phyloP scores from a whole-genome alignment of 495 filamentous ascomycete species.

The Aspergillus wentii region DNA sequence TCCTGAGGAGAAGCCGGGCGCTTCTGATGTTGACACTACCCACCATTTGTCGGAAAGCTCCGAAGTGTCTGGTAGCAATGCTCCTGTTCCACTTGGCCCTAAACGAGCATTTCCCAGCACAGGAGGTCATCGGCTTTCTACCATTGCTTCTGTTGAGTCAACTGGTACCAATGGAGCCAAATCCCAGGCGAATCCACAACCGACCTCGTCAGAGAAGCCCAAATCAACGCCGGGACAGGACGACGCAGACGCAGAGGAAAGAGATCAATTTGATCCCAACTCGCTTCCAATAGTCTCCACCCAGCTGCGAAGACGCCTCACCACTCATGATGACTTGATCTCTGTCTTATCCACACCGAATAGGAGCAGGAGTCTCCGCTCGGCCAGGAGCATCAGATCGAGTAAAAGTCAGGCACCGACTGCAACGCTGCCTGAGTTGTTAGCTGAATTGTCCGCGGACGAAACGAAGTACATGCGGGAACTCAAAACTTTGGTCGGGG shows the following conservation, averaged over 20 bases:
- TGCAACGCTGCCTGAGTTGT: constrained; percentile 65
- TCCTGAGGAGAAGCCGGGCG: constrained; percentile 16
- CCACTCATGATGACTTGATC: constrained; percentile 89
- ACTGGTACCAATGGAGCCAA: constrained; percentile 44
- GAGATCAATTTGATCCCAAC: constrained; percentile 40
- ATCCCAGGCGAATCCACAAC: constrained; percentile 3
- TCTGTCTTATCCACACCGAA: constrained; percentile 80
- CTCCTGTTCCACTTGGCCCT: constrained; percentile 30
- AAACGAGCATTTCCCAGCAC: constrained; percentile 58
- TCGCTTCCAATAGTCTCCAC: constrained; percentile 40
- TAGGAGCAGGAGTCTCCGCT: constrained; percentile 60
- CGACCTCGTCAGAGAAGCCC: constrained; percentile 7
- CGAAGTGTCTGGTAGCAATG: constrained; percentile 35
- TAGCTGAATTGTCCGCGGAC: constrained; percentile 76
- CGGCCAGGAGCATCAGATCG: constrained; percentile 67
- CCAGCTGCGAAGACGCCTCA: constrained; percentile 64
- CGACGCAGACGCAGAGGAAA: constrained; percentile 21
- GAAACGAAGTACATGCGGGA: constrained; percentile 91
- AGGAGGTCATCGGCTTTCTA: constrained; percentile 65
- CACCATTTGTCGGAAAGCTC: constrained; percentile 29
- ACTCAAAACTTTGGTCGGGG: constrained; percentile 88
- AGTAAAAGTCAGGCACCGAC: constrained; percentile 59
- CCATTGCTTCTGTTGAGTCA: constrained; percentile 63
- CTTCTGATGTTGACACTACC: constrained; percentile 16
- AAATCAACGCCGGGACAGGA: constrained; percentile 7